Conservation (phyloP, 2,329 filamentous ascomycete genomes). For the Colletotrichum sp. region DNA sequence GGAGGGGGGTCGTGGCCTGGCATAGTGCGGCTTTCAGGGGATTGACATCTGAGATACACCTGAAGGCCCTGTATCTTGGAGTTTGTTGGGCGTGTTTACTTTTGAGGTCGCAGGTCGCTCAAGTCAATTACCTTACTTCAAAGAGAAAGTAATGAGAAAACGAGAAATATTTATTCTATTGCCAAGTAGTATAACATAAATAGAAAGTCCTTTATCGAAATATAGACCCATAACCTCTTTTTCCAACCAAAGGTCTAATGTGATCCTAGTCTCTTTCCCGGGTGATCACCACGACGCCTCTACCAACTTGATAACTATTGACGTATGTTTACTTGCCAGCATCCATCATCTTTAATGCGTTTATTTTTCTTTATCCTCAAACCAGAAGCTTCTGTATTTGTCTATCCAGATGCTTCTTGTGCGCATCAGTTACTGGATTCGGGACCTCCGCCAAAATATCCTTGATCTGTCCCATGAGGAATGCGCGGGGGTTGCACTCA, state of each 20-base stretch:
- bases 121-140: background rate
- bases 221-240: background rate
- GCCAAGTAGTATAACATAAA: background rate
- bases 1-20: background rate
- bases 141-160: background rate
- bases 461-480: slow-evolving; percentile 24
- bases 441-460: slow-evolving; percentile 24
- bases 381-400: slow-evolving; percentile 12
- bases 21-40: background rate
- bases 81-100: background rate
- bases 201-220: background rate
- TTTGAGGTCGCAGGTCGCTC: background rate
- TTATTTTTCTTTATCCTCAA: background rate
- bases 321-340: background rate
- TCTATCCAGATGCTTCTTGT: slow-evolving; percentile 15
- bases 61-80: background rate
- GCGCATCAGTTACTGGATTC: slow-evolving; percentile 6
- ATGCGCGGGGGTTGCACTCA: slow-evolving; percentile 26
- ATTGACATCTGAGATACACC: background rate
- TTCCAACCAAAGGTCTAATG: background rate
- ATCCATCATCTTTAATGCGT: background rate
- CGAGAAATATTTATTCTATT: background rate
- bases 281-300: background rate
- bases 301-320: background rate
- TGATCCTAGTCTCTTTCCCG: background rate